Base-by-base conservation (phyloP, 2,329 filamentous ascomycete species). In the Fusarium tjaetaba region DNA sequence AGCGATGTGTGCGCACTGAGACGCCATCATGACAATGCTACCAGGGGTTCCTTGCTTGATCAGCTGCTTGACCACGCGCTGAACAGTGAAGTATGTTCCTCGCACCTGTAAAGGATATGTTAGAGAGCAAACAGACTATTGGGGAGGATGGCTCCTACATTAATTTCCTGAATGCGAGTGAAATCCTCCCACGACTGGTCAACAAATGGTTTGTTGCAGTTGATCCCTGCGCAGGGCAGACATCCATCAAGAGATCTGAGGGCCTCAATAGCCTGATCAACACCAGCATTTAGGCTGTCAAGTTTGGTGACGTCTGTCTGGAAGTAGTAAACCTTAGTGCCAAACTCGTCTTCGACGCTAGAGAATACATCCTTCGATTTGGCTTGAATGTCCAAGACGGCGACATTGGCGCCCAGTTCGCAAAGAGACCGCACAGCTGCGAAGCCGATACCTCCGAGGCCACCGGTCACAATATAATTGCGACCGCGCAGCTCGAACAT, bases 61-160 rank as follows among this genome's bases (percentile, higher is more conserved):
- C 71, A 85, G 80, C 52, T 84, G 80, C 61, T 81, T 80, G 16
- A 82, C 76, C 11, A 79, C 80, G 9, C 83, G 75, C 63, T 85
- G 83, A 10, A 79, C 80, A 5, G 79, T 75, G 72, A 84, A 85
- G 71, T 84, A 85, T 2, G 82, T 83, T 26, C 83, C 83, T 34
- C 53, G 38, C 22, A 57, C 53, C 53, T 57, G 2, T 20, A 4
- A 26, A 15, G 13, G 1, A 22, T 34, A 4, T 1, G 28, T 57
- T 22, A 57, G 39, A 15, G 1, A 14, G 9, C 7, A 7, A 32
- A 11, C 6, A 45, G 22, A 16, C 6, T 7, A 3, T 2, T 8
- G 18, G 24, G 1, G 11, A n/a, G 22, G 26, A 9, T 30, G 28
- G 7, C 1, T 5, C 11, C 5, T 42, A 45, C 53, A 57, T 57